A percentile compares a stretch with the other conserved stretches of the same genome.
phyloP scores from a whole-genome alignment of 768 basidiomycete species.

The Favolaschia claudopus region DNA sequence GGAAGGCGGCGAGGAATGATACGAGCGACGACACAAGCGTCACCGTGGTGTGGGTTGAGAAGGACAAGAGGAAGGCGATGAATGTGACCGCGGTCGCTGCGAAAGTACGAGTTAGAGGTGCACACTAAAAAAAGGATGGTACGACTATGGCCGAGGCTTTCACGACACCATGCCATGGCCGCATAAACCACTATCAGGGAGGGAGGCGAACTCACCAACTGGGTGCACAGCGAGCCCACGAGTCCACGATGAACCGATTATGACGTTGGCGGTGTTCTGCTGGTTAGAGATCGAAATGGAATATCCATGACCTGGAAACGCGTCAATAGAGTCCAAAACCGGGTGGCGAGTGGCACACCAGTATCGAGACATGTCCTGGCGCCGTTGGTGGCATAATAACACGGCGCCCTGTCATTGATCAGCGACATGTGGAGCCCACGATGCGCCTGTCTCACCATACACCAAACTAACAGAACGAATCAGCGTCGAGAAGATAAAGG shows the following conservation, averaged over 20 bases:
- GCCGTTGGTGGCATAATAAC: constrained; percentile 54
- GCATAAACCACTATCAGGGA: background rate
- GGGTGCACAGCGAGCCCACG: constrained; percentile 79
- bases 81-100: constrained; percentile 62
- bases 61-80: constrained; percentile 66
- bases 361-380: constrained; percentile 54
- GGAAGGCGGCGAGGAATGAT: constrained; percentile 71
- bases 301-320: constrained; percentile 63
- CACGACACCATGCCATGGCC: no score
- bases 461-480: constrained; percentile 58
- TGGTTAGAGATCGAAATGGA: constrained; percentile 48
- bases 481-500: background rate
- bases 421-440: background rate
- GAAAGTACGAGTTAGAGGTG: no score
- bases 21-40: constrained; percentile 67
- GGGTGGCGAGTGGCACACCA: constrained; percentile 41
- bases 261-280: constrained; percentile 42
- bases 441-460: constrained; percentile 60
- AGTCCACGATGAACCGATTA: constrained; percentile 69
- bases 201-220: constrained; percentile 58
- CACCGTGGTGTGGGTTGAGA: constrained; percentile 63
- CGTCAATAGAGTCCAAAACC: background rate
- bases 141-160: no score
- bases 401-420: constrained; percentile 60
- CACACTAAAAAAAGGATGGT: background rate